Evolutionary conservation across 2,329 filamentous ascomycete genomes (phyloP), one percentile per base, ranked within the genome.

Genomic region (Bipolaris victoriae): DNA sequence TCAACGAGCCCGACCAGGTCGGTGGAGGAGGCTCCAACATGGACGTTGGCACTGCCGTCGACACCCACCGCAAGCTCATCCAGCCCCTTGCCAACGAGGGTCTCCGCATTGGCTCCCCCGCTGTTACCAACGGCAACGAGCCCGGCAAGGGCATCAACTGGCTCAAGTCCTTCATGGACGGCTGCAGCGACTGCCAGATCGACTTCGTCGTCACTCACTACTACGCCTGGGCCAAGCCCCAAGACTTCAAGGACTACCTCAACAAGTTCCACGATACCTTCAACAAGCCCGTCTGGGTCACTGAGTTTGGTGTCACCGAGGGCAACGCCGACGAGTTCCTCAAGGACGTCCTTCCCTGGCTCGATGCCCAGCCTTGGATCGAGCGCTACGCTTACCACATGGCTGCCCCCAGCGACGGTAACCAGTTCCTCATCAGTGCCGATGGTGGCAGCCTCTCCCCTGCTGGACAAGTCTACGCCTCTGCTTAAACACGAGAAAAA

Each of bases 1-100:
- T 77, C 68, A 78, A 78, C 57, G 76, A 78, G 62, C 76, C 76
- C 2, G 76, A 78, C 50, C 72, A 71, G 53, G 64, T 62, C 55
- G 66, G 66, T 52, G 63, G 62, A 20, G 72, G 72, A 20, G 72
- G 72, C 26, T 52, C 67, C 54, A 70, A 68, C 62, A 67, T 69
- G 40, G 60, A 67, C 20, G 61, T 72, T 43, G 52, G 33, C 7
- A 51, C 61, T 20, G 66, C 72, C 13, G 61, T 70, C 13, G 55
- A 46, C 0, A 59, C 63, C 2, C 68, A 74, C 65, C 67, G 64
- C 59, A 31, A 64, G 26, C 67, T 62, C 55, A 60, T 75, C 39
- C 67, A 72, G 50, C 68, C 69, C 6, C 49, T 74, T 10, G 67
- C 67, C 1, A 47, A 57, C 3, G 55, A 62, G 31, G 57, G 64